These are phyloP conservation scores for Parietichytrium sp. DNA, from an alignment of 108 stramenopile species.

Conservation along the genomic window DNA sequence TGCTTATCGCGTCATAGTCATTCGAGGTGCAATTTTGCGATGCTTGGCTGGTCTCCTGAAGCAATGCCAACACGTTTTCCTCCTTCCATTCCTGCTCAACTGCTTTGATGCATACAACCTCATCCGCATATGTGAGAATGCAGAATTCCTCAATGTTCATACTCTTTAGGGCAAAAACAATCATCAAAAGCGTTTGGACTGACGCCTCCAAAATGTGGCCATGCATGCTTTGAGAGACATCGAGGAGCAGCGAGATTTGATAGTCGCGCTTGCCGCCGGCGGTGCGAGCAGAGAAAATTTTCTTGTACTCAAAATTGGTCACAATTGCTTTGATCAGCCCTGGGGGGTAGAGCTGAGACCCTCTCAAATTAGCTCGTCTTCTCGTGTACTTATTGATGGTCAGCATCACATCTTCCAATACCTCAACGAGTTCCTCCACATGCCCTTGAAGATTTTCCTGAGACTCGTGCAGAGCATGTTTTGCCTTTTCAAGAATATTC, in stretches of 20 bases:
- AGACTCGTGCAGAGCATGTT: background rate
- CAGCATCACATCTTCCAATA: background rate
- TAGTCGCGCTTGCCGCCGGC: slow-evolving; percentile 30
- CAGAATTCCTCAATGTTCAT: background rate
- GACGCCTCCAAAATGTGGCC: background rate
- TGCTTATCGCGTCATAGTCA: slow-evolving; percentile 6
- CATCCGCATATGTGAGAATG: background rate
- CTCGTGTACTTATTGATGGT: slow-evolving; percentile 14
- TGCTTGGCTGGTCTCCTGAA: background rate
- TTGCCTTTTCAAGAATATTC: too few relatives aligned
- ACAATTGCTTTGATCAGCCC: background rate
- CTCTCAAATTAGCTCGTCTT: background rate
- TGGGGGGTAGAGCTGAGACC: background rate
- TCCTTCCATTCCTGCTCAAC: background rate
- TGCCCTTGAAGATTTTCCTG: background rate
- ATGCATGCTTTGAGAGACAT: slow-evolving; percentile 25
- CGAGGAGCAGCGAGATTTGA: background rate
- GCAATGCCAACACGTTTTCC: background rate
- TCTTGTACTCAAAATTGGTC: slow-evolving; percentile 15
- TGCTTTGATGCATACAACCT: background rate
- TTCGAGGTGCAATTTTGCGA: background rate
- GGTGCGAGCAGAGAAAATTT: slow-evolving; percentile 11
- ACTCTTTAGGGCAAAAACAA: background rate
- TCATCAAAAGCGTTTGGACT: background rate
- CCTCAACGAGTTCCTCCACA: background rate